Base-by-base conservation (phyloP, 805 yeast species). In the Kazachstania psychrophila region DNA sequence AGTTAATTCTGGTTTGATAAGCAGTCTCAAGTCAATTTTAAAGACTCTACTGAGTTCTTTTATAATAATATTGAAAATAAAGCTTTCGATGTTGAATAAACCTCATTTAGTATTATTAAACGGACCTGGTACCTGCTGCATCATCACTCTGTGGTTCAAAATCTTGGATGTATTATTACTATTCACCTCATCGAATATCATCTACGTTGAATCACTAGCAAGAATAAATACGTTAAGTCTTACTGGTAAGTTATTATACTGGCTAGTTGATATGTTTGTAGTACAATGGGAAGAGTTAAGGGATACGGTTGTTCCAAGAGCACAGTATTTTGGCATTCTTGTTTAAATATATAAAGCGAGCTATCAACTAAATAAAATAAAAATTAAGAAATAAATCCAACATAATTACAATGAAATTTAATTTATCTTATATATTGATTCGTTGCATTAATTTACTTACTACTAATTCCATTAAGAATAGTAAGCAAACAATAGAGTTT, bases 231-330 rank as follows among this genome's bases (percentile, higher is more conserved):
- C 65, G 2, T 66, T 92, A 36, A 86, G 96, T 51, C 60, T 87
- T 23, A 77, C 88, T 13, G 98, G 97, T 0, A 53, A 60, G 33
- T 55, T 92, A 14, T 53, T 89, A 11, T 65, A 81, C 43, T 86
- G 86, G 3, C 62, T 92, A 4, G 67, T 78, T 4, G 82, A 86
- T 54, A 65, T 88, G 16, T 82, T 92, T 42, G 51, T 92, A 1
- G 97, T 92, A 7, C 98, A 92, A 56, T 92, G 98, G 98, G 73
- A 73, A 19, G 65, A 67, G 19, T 63, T 92, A 38, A 66, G 51
- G 15, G 51, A 56, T 37, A 39, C 42, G 16, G n/a, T n/a, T 3
- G 77, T 76, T 49, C 65, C 66, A 14, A 59, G 84, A 38, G 73
- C 85, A 1, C 94, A 84, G 49, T 86, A 74, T 54, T 68, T 74